Base-by-base conservation (phyloP, 371 early-diverging fungal genomes). In the Phascolomyces articulosus region DNA sequence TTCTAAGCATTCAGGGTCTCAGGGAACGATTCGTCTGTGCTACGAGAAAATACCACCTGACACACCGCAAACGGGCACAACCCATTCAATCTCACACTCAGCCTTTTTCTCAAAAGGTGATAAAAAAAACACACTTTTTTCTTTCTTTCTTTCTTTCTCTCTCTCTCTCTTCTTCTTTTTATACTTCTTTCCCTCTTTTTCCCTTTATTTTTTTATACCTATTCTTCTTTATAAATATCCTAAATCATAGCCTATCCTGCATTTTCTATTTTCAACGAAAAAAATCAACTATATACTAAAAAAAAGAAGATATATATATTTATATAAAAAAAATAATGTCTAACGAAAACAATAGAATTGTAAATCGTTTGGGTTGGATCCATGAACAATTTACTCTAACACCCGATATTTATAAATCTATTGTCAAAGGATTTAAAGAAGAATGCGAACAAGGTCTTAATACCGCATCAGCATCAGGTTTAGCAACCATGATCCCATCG, bases 401-500 rank as follows among this genome's bases (percentile, higher is more conserved):
- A 24, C 78, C 64, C 59, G 72, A 78, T n/a, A 75, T 76, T 62
- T 73, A 85, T 34, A 66, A 79, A 44, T 79, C 81, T n/a, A 82
- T 85, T 55, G 74, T 85, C 20, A 56, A 81, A 44, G 87, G 84
- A 34, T 74, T 86, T 62, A 72, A 73, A 62, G 60, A 70, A 20
- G 84, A 85, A 63, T 79, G 78, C 44, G 68, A 83, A 47, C 59
- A 60, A 40, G 82, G 82, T 21, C 75, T 81, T 0, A 68, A 66
- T 13, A 81, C 82, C 26, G 67, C 75, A 9, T 76, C 78, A 40
- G 76, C 79, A 47, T 56, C 60, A 23, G 86, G 84, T 31, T 75
- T 86, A 51, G 75, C 82, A 21, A 78, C 84, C 48, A 80, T 74
- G 85, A 86, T 93, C 66, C 96, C 95, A n/a, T 93, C 94, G 3